Base-by-base conservation (phyloP, 2,329 filamentous ascomycete species). In the Beauveria medogensis region DNA sequence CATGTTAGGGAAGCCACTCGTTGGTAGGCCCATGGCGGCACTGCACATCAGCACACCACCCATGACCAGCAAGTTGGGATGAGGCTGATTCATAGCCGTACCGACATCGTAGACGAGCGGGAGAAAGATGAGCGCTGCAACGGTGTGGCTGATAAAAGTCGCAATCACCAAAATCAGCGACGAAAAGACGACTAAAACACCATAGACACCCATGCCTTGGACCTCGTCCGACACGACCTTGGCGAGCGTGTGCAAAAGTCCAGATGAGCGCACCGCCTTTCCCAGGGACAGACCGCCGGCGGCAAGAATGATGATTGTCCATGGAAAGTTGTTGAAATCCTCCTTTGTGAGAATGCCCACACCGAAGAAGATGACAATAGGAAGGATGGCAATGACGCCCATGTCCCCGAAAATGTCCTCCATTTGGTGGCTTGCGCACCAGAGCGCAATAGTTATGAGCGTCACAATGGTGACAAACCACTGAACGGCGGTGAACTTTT, bases 271-370 rank as follows among this genome's bases (percentile, higher is more conserved):
- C 62, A 99, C 94, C 0, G 93, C 90, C 73, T 96, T 97, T 61
- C 94, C 94, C 0, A 99, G 85, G 1, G 92, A 92, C 40, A 99
- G 78, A 8, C 94, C 94, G 52, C 94, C 94, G 0, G 94, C 93
- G 0, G 94, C 94, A 22, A 99, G 87, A 69, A 99, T 97, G 75
- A 99, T 97, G 74, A 99, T 99, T 22, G 95, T 99, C 94, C 94
- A 99, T 44, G 97, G 88, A 74, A 99, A 99, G 74, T 99, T 99
- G 80, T 99, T 99, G 73, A 99, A 99, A 76, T 99, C 94, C 75
- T 97, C 94, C 76, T 97, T 99, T 54, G 92, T 97, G 37, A 99
- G 80, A 66, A 97, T 93, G 12, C 94, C 94, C 2, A 92, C 92
- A 59, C 94, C 94, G 69, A 99, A 99, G 82, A 99, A 99, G 47